These are phyloP conservation scores for Baudoinia panamericana DNA, from an alignment of 495 filamentous ascomycete species.

Conservation along the genomic window DNA sequence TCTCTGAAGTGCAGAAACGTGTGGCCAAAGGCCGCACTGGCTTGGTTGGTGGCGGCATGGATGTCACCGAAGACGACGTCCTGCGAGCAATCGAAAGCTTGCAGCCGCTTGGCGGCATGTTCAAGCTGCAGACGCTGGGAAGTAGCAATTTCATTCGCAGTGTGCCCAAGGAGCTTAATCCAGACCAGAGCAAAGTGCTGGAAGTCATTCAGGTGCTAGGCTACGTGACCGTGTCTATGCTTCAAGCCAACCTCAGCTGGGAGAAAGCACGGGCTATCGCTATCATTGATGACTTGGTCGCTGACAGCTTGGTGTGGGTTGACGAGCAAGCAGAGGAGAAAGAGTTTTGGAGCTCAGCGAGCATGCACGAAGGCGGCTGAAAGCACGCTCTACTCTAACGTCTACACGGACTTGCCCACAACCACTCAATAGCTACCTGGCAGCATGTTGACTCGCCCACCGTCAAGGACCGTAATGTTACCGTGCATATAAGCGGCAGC, in stretches of 20 bases:
- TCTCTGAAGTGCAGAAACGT: slow-evolving; percentile 63
- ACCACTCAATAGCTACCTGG: slow-evolving; percentile 24
- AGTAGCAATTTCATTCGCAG: slow-evolving; percentile 78
- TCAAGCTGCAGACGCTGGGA: slow-evolving; percentile 69
- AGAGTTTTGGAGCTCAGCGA: slow-evolving; percentile 89
- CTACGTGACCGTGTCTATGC: slow-evolving; percentile 81
- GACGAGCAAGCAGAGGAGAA: slow-evolving; percentile 75
- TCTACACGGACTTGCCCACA: too few species aligned
- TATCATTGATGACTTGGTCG: slow-evolving; percentile 79
- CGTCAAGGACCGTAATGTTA: slow-evolving; percentile 29
- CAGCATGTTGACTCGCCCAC: slow-evolving; percentile 25
- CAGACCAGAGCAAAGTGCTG: slow-evolving; percentile 81
- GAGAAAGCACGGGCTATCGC: slow-evolving; percentile 72
- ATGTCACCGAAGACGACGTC: slow-evolving; percentile 80
- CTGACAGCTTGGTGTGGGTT: slow-evolving; percentile 87
- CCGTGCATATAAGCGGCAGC: slow-evolving; percentile 30
- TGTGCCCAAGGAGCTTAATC: slow-evolving; percentile 91
- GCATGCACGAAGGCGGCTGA: slow-evolving; percentile 34
- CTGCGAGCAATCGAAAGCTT: slow-evolving; percentile 78
- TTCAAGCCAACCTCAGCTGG: slow-evolving; percentile 83
- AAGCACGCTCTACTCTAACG: too few species aligned
- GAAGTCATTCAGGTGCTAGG: slow-evolving; percentile 78
- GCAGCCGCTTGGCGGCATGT: slow-evolving; percentile 75
- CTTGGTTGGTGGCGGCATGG: slow-evolving; percentile 47
- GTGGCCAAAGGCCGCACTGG: slow-evolving; percentile 47